Percentiles rank a stretch among this genome's conserved stretches.
Conservation (phyloP, 2,329 filamentous ascomycete genomes). For the Aphanocladium album region DNA sequence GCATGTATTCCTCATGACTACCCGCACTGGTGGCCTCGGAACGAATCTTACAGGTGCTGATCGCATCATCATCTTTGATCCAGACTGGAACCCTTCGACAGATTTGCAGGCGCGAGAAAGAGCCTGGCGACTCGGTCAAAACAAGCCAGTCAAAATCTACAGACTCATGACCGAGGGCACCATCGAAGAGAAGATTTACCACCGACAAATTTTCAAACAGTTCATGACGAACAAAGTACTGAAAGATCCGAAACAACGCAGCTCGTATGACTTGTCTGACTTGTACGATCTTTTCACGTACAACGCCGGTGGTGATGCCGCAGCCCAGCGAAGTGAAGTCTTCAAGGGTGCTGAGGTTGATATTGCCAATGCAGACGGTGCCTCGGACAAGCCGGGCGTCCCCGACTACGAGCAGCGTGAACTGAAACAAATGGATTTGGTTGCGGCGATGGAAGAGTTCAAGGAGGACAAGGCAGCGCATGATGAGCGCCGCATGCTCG, state of each 20-base stretch:
- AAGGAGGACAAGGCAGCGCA: conserved; percentile 46
- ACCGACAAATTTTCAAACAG: conserved; percentile 97
- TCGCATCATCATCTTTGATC: conserved; percentile 96
- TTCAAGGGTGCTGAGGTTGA: conserved; percentile 81
- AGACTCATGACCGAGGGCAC: conserved; percentile 97
- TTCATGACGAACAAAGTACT: conserved; percentile 96
- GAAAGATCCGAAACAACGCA: conserved; percentile 87
- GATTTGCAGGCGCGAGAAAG: conserved; percentile 92
- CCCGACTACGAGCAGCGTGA: conserved; percentile 33
- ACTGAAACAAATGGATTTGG: conserved; percentile 51
- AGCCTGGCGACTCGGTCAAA: conserved; percentile 93
- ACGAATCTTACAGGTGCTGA: conserved; percentile 94
- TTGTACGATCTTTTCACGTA: conserved; percentile 85
- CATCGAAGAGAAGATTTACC: conserved; percentile 98
- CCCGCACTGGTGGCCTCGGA: conserved; percentile 89
- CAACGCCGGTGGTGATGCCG: conserved; percentile 45
- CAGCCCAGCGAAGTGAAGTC: conserved; percentile 75
- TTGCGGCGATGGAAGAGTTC: conserved; percentile 62
- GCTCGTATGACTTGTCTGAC: conserved; percentile 84
- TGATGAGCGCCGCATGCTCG: conserved; percentile 74
- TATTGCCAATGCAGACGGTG: conserved; percentile 17
- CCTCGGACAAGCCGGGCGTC: conserved; percentile 4
- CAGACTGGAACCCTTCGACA: conserved; percentile 97
- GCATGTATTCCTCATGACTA: conserved; percentile 89
- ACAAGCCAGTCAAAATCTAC: conserved; percentile 91